Evolutionary conservation across 176 grass and related monocot species (phyloP).

Genomic region (Ensete glaucum): DNA sequence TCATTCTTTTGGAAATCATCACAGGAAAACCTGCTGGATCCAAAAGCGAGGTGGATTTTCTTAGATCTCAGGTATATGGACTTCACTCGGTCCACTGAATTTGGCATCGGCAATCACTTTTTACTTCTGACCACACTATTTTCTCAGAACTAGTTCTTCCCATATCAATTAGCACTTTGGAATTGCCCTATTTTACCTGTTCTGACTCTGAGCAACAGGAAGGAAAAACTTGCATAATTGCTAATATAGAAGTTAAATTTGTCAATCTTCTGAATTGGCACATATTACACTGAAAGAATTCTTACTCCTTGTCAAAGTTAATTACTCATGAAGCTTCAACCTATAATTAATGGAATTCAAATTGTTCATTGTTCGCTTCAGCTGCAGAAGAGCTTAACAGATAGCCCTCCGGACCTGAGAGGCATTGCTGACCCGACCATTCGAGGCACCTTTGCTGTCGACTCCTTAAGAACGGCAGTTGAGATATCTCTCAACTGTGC

Average conservation of each 20-base stretch:
- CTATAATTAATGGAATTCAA: neutral
- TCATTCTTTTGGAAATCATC: conserved; percentile 82
- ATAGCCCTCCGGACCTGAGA: conserved; percentile 29
- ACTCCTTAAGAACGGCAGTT: conserved; percentile 61
- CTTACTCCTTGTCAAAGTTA: too few species aligned
- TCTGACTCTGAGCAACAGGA: too few species aligned
- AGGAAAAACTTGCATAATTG: too few species aligned
- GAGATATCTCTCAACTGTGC: conserved; percentile 81
- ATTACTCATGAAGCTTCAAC: neutral
- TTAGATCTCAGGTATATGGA: conserved; percentile 40
- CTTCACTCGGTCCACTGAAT: neutral
- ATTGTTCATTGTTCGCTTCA: neutral
- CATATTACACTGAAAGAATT: too few species aligned
- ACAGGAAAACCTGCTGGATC: conserved; percentile 58
- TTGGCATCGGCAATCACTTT: neutral
- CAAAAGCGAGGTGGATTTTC: conserved; percentile 39
- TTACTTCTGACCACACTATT: too few species aligned
- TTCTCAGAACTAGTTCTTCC: too few species aligned
- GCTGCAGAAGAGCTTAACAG: conserved; percentile 54
- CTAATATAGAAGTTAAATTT: too few species aligned
- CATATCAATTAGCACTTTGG: too few species aligned
- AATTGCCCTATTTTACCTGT: too few species aligned
- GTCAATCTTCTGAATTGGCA: too few species aligned
- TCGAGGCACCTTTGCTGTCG: conserved; percentile 45
- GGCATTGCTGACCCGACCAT: conserved; percentile 41